Base-by-base conservation (phyloP, 2,329 filamentous ascomycete species). In the Clarireedia paspali region DNA sequence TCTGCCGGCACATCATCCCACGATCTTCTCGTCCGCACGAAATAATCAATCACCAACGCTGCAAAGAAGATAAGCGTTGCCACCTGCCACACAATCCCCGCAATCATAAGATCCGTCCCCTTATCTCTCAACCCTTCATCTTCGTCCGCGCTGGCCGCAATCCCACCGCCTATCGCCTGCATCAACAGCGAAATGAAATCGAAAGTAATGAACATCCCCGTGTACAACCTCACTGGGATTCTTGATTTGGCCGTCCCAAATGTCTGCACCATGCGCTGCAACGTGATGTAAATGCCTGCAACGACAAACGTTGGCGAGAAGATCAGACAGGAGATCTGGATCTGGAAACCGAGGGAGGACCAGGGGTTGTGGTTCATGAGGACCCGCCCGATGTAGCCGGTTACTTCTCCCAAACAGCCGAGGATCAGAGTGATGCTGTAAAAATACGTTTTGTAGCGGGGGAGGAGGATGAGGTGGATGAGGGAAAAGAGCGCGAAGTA, bases 241-340 rank as follows among this genome's bases (percentile, higher is more conserved):
- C 48, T 53, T 20, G 54, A 53, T 15, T 50, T 56, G 27, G 56
- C 59, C 15, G 30, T 30, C 9, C 61, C 61, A 24, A 64, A 64
- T 7, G 56, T 53, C 9, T 57, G 50, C 20, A 63, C 55, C 26
- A 66, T 39, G 39, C 61, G 57, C 38, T 60, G 59, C 57, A 85
- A 77, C 3, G 79, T 83, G 26, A 85, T 74, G 72, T 85, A 85
- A 68, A 85, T 77, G 64, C 53, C 77, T 57, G 81, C 79, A 70
- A 81, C 82, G 68, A 83, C 72, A 57, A 84, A 76, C 34, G 80
- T 81, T 6, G 65, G 64, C 2, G 60, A 48, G 47, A 65, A 57
- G 23, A 61, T 62, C 1, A 65, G 42, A 48, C 62, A 65, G 39
- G 56, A 59, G 30, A 79, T 80, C 61, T 84, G 79, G 45, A 79